Percentiles rank a stretch among this genome's conserved stretches.
phyloP scores from a whole-genome alignment of 2,329 filamentous ascomycete genomes.

The Neoascochyta sp. region DNA sequence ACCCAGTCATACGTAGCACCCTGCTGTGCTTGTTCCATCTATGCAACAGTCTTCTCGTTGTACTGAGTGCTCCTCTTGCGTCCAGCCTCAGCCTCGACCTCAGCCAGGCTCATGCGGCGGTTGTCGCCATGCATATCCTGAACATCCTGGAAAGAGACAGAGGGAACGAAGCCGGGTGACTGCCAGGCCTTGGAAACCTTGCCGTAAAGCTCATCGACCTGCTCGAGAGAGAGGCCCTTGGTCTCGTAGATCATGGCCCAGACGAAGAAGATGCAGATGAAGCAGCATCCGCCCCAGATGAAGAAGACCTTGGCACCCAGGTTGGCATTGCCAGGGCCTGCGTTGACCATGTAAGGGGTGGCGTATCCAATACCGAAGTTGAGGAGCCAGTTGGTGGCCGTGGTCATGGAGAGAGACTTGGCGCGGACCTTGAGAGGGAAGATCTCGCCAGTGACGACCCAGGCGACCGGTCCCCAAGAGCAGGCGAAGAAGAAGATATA shows the following conservation, averaged over 20 bases:
- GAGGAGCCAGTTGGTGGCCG: slow-evolving; percentile 55
- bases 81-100: slow-evolving; percentile 28
- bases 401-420: slow-evolving; percentile 51
- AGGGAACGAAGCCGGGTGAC: slow-evolving; percentile 62
- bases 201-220: slow-evolving; percentile 77
- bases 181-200: slow-evolving; percentile 69
- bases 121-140: slow-evolving; percentile 23
- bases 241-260: slow-evolving; percentile 75
- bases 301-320: slow-evolving; percentile 57
- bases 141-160: slow-evolving; percentile 38
- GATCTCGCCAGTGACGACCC: slow-evolving; percentile 52
- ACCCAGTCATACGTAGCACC: too few species aligned
- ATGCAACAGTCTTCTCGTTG: too few species aligned
- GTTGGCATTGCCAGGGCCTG: slow-evolving; percentile 58
- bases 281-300: slow-evolving; percentile 54
- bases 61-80: slow-evolving; percentile 36
- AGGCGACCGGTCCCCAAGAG: slow-evolving; percentile 73
- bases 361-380: slow-evolving; percentile 48
- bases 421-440: slow-evolving; percentile 48
- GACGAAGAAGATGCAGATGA: slow-evolving; percentile 60
- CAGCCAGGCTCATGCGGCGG: slow-evolving; percentile 31
- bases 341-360: slow-evolving; percentile 70
- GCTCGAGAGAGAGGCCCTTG: slow-evolving; percentile 71
- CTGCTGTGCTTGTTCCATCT: too few species aligned
- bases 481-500: slow-evolving; percentile 80